Percentiles rank a stretch among this genome's conserved stretches.
phyloP scores from a whole-genome alignment of 306 rosid species.

The Prunus padus region DNA sequence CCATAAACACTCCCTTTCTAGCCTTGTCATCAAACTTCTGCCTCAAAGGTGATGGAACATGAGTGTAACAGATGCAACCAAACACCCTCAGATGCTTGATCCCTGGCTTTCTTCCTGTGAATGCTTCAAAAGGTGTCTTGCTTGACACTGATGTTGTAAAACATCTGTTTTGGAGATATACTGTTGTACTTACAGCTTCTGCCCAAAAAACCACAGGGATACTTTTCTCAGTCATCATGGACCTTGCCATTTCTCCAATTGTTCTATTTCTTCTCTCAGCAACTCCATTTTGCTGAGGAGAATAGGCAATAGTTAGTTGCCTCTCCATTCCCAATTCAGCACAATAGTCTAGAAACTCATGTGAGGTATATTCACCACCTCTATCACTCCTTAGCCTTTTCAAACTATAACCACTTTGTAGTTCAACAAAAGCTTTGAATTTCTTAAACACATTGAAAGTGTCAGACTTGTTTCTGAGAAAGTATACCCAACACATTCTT shows the following conservation, averaged over 20 bases:
- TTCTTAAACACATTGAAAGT: no score
- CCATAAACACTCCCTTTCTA: background rate
- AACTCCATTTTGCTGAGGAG: background rate
- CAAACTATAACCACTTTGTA: background rate
- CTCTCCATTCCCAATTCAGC: background rate
- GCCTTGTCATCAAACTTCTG: background rate
- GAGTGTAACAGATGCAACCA: background rate
- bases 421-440: no score
- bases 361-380: background rate
- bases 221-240: background rate
- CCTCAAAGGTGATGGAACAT: background rate
- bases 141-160: background rate
- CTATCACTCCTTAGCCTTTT: background rate
- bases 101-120: background rate
- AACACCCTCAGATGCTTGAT: background rate
- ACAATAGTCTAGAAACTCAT: background rate
- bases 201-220: background rate
- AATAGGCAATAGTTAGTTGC: background rate
- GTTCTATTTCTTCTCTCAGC: background rate
- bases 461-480: no score
- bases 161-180: background rate
- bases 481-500: no score
- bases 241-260: background rate
- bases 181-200: background rate
- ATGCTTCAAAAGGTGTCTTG: background rate